These are phyloP conservation scores for Thraustotheca clavata DNA, from an alignment of 352 stramenopile genomes.

Conservation along the genomic window DNA sequence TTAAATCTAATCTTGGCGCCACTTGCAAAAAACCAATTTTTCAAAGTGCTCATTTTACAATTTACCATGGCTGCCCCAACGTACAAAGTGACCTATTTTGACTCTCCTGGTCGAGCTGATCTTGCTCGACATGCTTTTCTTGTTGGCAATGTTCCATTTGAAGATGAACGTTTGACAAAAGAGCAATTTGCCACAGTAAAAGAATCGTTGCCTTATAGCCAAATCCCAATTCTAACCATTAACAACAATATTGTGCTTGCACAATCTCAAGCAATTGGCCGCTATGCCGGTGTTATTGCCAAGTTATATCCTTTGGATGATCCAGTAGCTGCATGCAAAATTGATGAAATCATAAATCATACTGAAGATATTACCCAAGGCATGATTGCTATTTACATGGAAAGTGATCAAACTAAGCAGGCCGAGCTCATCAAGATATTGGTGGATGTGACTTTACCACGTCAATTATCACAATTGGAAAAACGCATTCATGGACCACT, in stretches of 20 bases:
- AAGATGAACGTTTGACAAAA: constrained; percentile 39
- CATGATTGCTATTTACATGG: constrained; percentile 4
- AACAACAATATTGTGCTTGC: constrained; percentile 35
- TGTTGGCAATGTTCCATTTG: constrained; percentile 38
- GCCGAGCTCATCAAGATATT: constrained; percentile 25
- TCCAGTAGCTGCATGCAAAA: constrained; percentile 20
- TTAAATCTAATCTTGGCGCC: too few species aligned
- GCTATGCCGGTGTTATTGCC: constrained; percentile 28
- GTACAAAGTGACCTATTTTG: constrained; percentile 50
- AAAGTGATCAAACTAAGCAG: constrained; percentile 28
- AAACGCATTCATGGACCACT: constrained; percentile 25
- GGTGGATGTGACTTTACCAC: constrained; percentile 30
- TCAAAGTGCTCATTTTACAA: too few species aligned
- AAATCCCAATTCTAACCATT: constrained; percentile 41
- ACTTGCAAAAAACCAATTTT: too few species aligned
- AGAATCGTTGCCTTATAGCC: constrained; percentile 28
- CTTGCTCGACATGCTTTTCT: constrained; percentile 39
- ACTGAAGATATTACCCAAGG: constrained; percentile 17
- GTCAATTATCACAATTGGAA: constrained; percentile 34
- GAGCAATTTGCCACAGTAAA: constrained; percentile 28
- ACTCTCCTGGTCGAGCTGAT: constrained; percentile 40
- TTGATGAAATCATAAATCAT: constrained; percentile 27
- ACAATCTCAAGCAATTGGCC: constrained; percentile 39
- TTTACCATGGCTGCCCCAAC: neutral
- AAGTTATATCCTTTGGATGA: constrained; percentile 31